A percentile compares a stretch with the other conserved stretches of the same genome.
Conservation (phyloP, 2,329 filamentous ascomycete species). For the Botrytis sinoallii region DNA sequence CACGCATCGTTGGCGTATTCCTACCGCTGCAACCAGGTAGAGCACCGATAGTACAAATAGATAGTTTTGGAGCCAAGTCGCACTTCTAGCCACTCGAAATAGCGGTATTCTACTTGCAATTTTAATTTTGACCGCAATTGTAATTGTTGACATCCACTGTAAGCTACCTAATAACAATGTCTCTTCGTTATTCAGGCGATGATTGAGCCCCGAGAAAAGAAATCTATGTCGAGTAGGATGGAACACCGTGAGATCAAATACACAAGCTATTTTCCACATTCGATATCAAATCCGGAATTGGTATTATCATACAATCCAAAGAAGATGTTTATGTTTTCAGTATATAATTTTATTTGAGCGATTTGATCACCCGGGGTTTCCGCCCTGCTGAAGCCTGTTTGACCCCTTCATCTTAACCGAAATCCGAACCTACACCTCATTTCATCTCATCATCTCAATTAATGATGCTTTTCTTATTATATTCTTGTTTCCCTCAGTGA, state of each 20-base stretch:
- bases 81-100: not conserved
- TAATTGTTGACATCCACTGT: not conserved
- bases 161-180: not conserved
- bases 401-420: slow-evolving; percentile 16
- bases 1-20: not conserved
- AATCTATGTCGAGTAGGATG: not conserved
- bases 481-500: not conserved
- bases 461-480: not conserved
- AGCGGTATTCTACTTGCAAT: not conserved
- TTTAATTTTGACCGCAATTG: not conserved
- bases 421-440: not conserved
- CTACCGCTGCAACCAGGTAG: not conserved
- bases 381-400: not conserved
- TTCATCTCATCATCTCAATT: not conserved
- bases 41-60: not conserved
- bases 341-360: not conserved
- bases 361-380: not conserved
- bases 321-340: not conserved
- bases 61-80: slow-evolving; percentile 2
- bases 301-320: not conserved
- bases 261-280: not conserved
- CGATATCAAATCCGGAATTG: not conserved
- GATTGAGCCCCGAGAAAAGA: not conserved
- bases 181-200: not conserved
- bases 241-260: not conserved